Percentiles rank a stretch among this genome's conserved stretches.
phyloP scores from a whole-genome alignment of 371 early-diverging fungal species.

The Umbelopsis sp. region DNA sequence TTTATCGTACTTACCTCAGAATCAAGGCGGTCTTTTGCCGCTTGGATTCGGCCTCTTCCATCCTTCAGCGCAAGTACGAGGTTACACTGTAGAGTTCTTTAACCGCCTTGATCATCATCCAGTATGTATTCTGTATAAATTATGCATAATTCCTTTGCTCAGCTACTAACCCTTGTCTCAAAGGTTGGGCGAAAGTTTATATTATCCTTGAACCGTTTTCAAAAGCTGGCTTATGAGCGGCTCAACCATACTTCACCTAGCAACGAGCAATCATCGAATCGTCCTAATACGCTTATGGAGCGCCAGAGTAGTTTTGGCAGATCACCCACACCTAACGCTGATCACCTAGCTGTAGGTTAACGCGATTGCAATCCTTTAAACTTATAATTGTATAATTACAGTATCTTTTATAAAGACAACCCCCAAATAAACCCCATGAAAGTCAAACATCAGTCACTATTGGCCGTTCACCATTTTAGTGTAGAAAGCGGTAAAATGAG shows the following conservation, averaged over 20 bases:
- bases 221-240: slow-evolving; percentile 49
- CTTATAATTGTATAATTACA: too few species aligned
- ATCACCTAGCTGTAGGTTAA: not conserved
- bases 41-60: slow-evolving; percentile 84
- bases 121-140: slow-evolving; percentile 34
- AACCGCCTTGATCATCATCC: slow-evolving; percentile 67
- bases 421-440: too few species aligned
- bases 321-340: not conserved
- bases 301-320: not conserved
- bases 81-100: slow-evolving; percentile 69
- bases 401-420: too few species aligned
- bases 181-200: slow-evolving; percentile 45
- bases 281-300: not conserved
- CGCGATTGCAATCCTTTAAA: not conserved
- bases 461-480: too few species aligned
- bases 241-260: slow-evolving; percentile 14
- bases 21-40: slow-evolving; percentile 83
- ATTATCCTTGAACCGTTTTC: slow-evolving; percentile 46
- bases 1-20: slow-evolving; percentile 77
- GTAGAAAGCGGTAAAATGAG: too few species aligned
- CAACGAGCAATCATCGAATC: slow-evolving; percentile 5
- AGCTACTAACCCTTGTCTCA: not conserved
- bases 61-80: slow-evolving; percentile 62
- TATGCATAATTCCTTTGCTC: not conserved
- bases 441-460: too few species aligned